Conservation (phyloP, 495 filamentous ascomycete genomes). For the Penicillium mononematosum region DNA sequence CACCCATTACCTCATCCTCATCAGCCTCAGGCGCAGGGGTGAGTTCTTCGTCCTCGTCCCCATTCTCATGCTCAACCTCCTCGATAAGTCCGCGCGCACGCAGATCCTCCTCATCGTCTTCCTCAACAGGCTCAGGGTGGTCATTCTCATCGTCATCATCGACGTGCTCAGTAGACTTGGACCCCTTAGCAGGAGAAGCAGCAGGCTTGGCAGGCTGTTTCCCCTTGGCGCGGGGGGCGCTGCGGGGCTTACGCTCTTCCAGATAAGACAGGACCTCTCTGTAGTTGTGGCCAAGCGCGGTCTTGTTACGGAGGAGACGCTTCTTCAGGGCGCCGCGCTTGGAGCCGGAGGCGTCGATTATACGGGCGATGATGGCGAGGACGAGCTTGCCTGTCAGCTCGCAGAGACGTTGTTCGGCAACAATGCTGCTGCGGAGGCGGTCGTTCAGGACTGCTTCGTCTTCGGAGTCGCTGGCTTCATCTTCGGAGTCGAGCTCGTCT, state of each 20-base stretch:
- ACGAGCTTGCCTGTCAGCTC: conserved; percentile 81
- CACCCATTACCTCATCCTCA: conserved; percentile 69
- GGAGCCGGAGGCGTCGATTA: conserved; percentile 62
- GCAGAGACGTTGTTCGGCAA: conserved; percentile 80
- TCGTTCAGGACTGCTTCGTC: conserved; percentile 52
- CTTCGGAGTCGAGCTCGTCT: conserved; percentile 53
- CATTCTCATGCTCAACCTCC: conserved; percentile 53
- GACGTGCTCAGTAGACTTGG: conserved; percentile 44
- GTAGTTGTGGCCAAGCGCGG: conserved; percentile 68
- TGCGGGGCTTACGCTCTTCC: conserved; percentile 56
- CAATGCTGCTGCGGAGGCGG: conserved; percentile 57
- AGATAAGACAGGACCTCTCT: conserved; percentile 73
- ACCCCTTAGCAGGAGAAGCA: conserved; percentile 31
- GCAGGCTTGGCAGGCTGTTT: conserved; percentile 44
- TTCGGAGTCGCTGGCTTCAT: conserved; percentile 56
- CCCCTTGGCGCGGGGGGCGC: conserved; percentile 40
- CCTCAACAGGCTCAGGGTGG: conserved; percentile 50
- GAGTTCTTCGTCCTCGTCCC: conserved; percentile 42
- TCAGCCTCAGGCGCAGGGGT: conserved; percentile 51
- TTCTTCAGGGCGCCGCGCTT: conserved; percentile 60
- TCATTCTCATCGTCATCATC: conserved; percentile 53
- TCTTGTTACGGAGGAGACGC: conserved; percentile 65
- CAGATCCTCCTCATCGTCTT: conserved; percentile 61
- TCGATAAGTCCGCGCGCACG: conserved; percentile 59
- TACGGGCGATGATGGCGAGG: conserved; percentile 68